A percentile compares a stretch with the other conserved stretches of the same genome.
Evolutionary conservation across 331 rosid species (phyloP).

Genomic region (Malus hybrid): DNA sequence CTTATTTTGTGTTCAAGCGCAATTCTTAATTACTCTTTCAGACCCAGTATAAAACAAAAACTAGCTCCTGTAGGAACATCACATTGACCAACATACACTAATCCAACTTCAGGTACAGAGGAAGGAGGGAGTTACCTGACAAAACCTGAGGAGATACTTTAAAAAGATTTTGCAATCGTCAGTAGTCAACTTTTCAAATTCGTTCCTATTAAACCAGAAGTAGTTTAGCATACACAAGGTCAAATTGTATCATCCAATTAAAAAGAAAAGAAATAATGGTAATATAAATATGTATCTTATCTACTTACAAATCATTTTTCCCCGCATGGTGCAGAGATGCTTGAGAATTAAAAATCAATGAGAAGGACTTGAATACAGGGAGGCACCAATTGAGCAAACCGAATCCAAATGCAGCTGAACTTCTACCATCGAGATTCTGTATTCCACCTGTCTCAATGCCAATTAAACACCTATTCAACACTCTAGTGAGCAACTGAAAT

Average conservation of each 20-base stretch:
- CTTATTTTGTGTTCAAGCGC: neutral
- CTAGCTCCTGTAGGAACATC: neutral
- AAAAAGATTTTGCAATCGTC: slow-evolving; percentile 53
- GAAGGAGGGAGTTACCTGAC: slow-evolving; percentile 58
- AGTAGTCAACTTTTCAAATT: slow-evolving; percentile 36
- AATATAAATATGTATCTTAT: slow-evolving; percentile 10
- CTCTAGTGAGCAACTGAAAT: slow-evolving; percentile 53
- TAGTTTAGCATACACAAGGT: slow-evolving; percentile 5
- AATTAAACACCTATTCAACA: slow-evolving; percentile 51
- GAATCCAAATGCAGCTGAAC: slow-evolving; percentile 34
- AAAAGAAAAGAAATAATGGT: neutral
- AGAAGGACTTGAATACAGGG: slow-evolving; percentile 72
- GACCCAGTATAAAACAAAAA: neutral
- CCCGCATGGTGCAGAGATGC: slow-evolving; percentile 30
- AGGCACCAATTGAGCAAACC: slow-evolving; percentile 56
- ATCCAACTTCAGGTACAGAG: neutral
- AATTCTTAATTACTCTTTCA: neutral
- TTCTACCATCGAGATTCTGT: slow-evolving; percentile 41
- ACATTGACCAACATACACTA: neutral
- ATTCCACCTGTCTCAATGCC: slow-evolving; percentile 42
- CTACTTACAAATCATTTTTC: slow-evolving; percentile 54
- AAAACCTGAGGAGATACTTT: slow-evolving; percentile 49
- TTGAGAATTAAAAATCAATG: slow-evolving; percentile 43
- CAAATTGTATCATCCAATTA: neutral
- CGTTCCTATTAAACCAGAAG: slow-evolving; percentile 36